Conservation (phyloP, 371 early-diverging fungal genomes). For the Syncephalastrum racemosum region DNA sequence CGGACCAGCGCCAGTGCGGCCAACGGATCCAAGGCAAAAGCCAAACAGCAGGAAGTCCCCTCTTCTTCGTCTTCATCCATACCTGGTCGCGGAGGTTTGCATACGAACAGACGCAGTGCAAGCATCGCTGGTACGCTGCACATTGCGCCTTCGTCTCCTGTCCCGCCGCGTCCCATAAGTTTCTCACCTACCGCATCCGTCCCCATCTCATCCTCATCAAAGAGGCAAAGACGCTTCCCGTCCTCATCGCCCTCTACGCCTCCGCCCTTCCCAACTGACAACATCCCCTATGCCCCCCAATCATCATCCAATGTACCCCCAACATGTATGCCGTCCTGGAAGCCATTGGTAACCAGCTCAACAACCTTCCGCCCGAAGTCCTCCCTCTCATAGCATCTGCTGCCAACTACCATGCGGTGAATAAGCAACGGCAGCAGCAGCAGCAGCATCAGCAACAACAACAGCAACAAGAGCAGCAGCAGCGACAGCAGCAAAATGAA, state of each 20-base stretch:
- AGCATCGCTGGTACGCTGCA: neutral
- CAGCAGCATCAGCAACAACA: conserved; percentile 14
- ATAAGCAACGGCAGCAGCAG: conserved; percentile 15
- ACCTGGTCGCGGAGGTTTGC: neutral
- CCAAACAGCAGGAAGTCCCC: neutral
- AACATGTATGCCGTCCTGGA: conserved; percentile 14
- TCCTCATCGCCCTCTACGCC: too few species aligned
- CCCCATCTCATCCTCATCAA: neutral
- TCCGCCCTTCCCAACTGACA: too few species aligned
- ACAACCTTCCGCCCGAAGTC: conserved; percentile 14
- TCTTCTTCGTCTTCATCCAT: neutral
- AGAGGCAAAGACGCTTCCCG: too few species aligned
- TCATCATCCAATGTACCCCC: neutral
- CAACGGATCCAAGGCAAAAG: conserved; percentile 1
- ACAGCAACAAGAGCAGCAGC: neutral
- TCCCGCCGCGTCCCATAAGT: neutral
- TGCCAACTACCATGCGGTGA: conserved; percentile 11
- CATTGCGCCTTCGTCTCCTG: conserved; percentile 6
- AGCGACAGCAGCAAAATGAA: too few species aligned
- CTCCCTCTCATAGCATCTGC: conserved; percentile 23
- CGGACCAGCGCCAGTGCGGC: conserved; percentile 33
- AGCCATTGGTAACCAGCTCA: conserved; percentile 18
- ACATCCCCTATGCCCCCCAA: too few species aligned
- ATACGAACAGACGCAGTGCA: neutral
- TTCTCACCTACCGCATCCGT: neutral